phyloP scores from a whole-genome alignment of 257 asterid species.

The Fraxinus americana region DNA sequence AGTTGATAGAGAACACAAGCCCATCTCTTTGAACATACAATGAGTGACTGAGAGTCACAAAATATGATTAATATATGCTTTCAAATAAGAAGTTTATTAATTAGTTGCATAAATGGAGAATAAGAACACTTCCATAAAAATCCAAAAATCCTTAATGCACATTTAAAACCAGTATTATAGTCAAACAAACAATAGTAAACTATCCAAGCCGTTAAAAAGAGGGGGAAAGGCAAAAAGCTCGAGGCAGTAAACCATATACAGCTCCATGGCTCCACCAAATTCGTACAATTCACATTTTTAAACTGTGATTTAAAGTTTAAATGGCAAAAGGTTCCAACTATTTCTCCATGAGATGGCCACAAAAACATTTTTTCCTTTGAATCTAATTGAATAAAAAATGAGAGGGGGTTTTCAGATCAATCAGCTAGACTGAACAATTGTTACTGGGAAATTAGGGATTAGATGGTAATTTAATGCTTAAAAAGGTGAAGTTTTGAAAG shows the following conservation, averaged over 20 bases:
- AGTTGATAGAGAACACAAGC: conserved; percentile 16
- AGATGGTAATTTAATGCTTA: not conserved
- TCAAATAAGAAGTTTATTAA: not conserved
- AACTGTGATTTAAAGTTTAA: not conserved
- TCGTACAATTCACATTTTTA: not conserved
- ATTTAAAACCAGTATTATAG: not conserved
- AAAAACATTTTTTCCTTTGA: not conserved
- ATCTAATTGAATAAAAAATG: too few relatives aligned
- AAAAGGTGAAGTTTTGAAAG: conserved; percentile 4
- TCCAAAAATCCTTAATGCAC: not conserved
- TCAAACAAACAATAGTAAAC: not conserved
- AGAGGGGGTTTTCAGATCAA: not conserved
- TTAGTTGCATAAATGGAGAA: not conserved
- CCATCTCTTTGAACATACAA: conserved; percentile 14
- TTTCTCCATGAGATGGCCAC: not conserved
- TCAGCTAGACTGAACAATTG: not conserved
- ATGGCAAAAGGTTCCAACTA: not conserved
- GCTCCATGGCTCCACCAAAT: conserved; percentile 10
- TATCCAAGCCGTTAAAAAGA: not conserved
- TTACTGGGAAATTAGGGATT: conserved; percentile 16
- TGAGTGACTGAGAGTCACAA: conserved; percentile 17
- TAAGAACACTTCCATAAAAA: conserved; percentile 6
- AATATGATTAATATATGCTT: not conserved
- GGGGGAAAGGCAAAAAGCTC: not conserved
- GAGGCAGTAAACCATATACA: not conserved